These are phyloP conservation scores for Teunomyces atbi DNA, from an alignment of 805 yeast species.

Conservation along the genomic window DNA sequence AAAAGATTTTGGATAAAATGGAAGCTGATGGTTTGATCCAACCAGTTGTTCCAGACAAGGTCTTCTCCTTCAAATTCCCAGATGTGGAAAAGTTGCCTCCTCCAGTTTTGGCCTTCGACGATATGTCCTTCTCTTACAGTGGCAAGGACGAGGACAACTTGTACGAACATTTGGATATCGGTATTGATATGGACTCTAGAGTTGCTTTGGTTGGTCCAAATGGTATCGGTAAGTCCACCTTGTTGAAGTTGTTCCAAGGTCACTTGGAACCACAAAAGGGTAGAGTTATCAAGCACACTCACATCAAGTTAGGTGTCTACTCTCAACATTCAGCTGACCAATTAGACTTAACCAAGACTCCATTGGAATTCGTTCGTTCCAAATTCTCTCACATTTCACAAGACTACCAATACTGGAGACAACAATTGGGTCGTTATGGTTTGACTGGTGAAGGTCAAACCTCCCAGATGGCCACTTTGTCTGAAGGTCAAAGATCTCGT, in stretches of 20 bases:
- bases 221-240: conserved; percentile 98
- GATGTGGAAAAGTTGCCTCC: conserved; percentile 97
- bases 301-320: conserved; percentile 96
- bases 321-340: conserved; percentile 99
- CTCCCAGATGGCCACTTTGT: conserved; percentile 95
- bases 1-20: conserved; percentile 99
- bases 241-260: conserved; percentile 96
- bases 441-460: conserved; percentile 99
- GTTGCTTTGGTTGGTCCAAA: conserved; percentile 97
- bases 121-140: conserved; percentile 88
- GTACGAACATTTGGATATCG: conserved; percentile 88
- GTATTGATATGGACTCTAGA: conserved; percentile 99
- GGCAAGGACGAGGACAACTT: conserved; percentile 80
- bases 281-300: conserved; percentile 95
- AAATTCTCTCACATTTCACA: conserved; percentile 87
- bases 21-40: conserved; percentile 97
- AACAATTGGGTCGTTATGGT: conserved; percentile 96
- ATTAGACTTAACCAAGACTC: conserved; percentile 90
- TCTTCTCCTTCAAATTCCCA: conserved; percentile 91
- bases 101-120: conserved; percentile 96
- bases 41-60: conserved; percentile 90
- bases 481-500: conserved; percentile 99
- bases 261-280: conserved; percentile 85
- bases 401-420: conserved; percentile 98
- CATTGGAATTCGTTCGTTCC: conserved; percentile 95